A percentile compares a stretch with the other conserved stretches of the same genome.
phyloP scores from a whole-genome alignment of 768 basidiomycete genomes.

The Amanita molliuscula region DNA sequence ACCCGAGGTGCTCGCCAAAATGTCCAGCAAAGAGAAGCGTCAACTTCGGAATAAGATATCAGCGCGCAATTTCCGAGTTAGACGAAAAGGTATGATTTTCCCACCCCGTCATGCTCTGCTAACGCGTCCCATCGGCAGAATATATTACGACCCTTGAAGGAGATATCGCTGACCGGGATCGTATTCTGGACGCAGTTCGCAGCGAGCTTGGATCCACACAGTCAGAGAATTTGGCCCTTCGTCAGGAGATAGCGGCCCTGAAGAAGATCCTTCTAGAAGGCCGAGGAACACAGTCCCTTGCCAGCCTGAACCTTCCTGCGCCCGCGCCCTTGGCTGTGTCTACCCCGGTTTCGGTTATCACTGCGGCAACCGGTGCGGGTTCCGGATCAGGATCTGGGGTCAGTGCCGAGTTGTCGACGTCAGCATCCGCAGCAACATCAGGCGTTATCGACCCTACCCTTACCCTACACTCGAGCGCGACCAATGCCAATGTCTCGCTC shows the following conservation, averaged over 20 bases:
- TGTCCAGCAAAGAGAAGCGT: constrained; percentile 92
- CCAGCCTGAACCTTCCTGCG: constrained; percentile 35
- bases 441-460: constrained; percentile 6
- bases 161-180: constrained; percentile 88
- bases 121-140: constrained; percentile 35
- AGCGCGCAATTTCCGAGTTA: constrained; percentile 89
- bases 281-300: constrained; percentile 33
- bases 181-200: constrained; percentile 79
- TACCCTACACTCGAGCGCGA: constrained; percentile 1
- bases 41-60: constrained; percentile 96
- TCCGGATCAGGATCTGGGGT: background rate
- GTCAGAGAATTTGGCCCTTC: constrained; percentile 75
- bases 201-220: constrained; percentile 70
- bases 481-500: constrained; percentile 3
- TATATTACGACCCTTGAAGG: constrained; percentile 92
- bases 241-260: constrained; percentile 64
- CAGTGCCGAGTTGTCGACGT: constrained; percentile 9
- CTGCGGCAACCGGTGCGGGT: background rate
- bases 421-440: constrained; percentile 2
- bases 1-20: constrained; percentile 91
- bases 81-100: constrained; percentile 65
- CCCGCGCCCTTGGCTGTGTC: constrained; percentile 24
- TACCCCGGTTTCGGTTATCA: background rate
- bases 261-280: constrained; percentile 69
- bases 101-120: constrained; percentile 6